A percentile compares a stretch with the other conserved stretches of the same genome.
These are phyloP conservation scores for Thraustotheca clavata DNA, from an alignment of 352 stramenopile genomes.

Conservation along the genomic window DNA sequence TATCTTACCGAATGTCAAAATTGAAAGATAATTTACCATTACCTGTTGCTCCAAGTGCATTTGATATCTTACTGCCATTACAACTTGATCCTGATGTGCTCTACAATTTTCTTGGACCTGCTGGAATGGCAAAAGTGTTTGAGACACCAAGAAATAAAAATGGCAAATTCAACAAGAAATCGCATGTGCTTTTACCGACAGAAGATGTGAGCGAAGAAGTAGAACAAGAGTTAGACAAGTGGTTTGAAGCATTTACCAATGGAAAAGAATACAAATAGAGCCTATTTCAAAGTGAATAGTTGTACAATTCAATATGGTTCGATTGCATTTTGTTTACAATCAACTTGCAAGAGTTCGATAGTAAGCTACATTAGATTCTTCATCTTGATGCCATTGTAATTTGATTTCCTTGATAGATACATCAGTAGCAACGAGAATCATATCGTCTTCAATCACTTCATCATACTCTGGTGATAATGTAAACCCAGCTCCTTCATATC, in stretches of 20 bases:
- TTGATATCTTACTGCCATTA: not conserved
- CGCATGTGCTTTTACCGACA: not conserved
- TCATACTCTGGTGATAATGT: not conserved
- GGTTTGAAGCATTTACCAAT: slow-evolving; percentile 5
- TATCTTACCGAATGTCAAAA: slow-evolving; percentile 67
- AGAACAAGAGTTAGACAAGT: slow-evolving; percentile 2
- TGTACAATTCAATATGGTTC: slow-evolving; percentile 43
- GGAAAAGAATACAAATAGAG: not conserved
- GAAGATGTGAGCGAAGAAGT: not conserved
- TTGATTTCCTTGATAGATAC: slow-evolving; percentile 18
- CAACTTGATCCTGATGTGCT: not conserved
- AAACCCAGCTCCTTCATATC: not conserved
- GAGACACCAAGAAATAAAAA: not conserved
- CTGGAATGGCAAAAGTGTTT: not conserved
- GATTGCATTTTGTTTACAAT: slow-evolving; percentile 28
- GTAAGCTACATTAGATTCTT: not conserved
- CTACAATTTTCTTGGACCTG: not conserved
- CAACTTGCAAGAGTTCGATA: not conserved
- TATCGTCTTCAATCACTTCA: slow-evolving; percentile 39
- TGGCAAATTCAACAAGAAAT: slow-evolving; percentile 4
- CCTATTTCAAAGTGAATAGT: slow-evolving; percentile 31
- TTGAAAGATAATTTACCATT: slow-evolving; percentile 42
- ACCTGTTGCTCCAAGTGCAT: slow-evolving; percentile 25
- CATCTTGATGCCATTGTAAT: not conserved
- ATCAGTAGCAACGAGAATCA: slow-evolving; percentile 17